Conservation (phyloP, 192 early-diverging fungal species). For the Pecoramyces ruminantium region DNA sequence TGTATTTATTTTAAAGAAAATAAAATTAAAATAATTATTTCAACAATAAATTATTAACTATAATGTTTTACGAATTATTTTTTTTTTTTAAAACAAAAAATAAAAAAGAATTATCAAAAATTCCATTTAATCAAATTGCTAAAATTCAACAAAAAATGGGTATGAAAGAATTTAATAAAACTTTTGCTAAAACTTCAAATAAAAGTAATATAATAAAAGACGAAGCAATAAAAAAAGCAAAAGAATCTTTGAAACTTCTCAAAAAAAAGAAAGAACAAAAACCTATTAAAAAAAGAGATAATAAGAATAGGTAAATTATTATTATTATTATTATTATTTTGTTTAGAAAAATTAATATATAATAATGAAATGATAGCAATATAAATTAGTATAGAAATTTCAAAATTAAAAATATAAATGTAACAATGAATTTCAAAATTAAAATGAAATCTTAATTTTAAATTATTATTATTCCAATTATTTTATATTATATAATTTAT, state of each 20-base stretch:
- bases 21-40: too few relatives aligned
- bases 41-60: too few relatives aligned
- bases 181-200: slow-evolving; percentile 13
- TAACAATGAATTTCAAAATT: too few relatives aligned
- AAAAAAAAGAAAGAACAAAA: not conserved
- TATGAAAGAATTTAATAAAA: slow-evolving; percentile 38
- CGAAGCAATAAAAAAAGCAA: slow-evolving; percentile 11
- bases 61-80: too few relatives aligned
- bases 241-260: not conserved
- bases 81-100: not conserved
- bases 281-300: slow-evolving; percentile 7
- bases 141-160: slow-evolving; percentile 60
- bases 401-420: not conserved
- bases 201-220: not conserved
- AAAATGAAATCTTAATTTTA: slow-evolving; percentile 6
- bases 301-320: slow-evolving; percentile 12
- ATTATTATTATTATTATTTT: too few relatives aligned
- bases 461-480: slow-evolving; percentile 1
- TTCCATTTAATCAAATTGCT: slow-evolving; percentile 63
- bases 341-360: not conserved
- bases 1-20: too few relatives aligned
- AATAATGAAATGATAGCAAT: not conserved
- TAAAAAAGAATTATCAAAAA: slow-evolving; percentile 34
- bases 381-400: slow-evolving; percentile 1
- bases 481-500: too few relatives aligned